Evolutionary conservation across 352 stramenopile genomes (phyloP).

Genomic region (Thalassiosira mediterranea): DNA sequence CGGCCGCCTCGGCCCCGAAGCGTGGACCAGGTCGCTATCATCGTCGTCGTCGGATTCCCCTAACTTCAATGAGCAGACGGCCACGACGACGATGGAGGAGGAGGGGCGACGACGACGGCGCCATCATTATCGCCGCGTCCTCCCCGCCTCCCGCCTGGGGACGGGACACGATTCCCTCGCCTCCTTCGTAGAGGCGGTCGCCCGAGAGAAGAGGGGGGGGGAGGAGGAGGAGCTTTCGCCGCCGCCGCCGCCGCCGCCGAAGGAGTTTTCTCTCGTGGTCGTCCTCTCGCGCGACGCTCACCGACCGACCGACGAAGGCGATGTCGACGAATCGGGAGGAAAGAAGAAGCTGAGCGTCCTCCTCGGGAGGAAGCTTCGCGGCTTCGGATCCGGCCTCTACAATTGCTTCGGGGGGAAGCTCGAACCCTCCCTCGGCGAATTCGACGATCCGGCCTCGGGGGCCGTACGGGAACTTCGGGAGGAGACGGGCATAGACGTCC

Average conservation of each 20-base stretch:
- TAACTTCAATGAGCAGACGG: too few species aligned
- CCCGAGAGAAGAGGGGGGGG: too few species aligned
- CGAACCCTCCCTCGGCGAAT: conserved; percentile 36
- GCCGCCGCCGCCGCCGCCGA: conserved; percentile 23
- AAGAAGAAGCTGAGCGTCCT: conserved; percentile 54
- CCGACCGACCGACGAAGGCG: background rate
- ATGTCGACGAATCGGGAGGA: background rate
- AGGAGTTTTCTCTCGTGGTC: conserved; percentile 62
- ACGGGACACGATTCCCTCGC: conserved; percentile 33
- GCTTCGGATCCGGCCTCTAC: conserved; percentile 71
- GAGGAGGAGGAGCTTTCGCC: conserved; percentile 1
- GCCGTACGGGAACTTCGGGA: conserved; percentile 67
- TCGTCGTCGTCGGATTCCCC: too few species aligned
- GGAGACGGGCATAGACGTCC: conserved; percentile 64
- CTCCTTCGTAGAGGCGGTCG: conserved; percentile 26
- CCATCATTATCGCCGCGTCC: conserved; percentile 4
- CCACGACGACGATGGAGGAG: background rate
- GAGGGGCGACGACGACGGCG: too few species aligned
- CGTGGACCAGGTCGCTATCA: too few species aligned
- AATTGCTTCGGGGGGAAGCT: conserved; percentile 78
- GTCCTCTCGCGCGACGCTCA: conserved; percentile 28
- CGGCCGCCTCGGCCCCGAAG: too few species aligned
- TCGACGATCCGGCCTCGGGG: conserved; percentile 42
- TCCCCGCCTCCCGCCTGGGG: conserved; percentile 28
- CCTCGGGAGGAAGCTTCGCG: conserved; percentile 68